These are phyloP conservation scores for Pseudofabraea citricarpa DNA, from an alignment of 2,329 filamentous ascomycete genomes.

Conservation along the genomic window DNA sequence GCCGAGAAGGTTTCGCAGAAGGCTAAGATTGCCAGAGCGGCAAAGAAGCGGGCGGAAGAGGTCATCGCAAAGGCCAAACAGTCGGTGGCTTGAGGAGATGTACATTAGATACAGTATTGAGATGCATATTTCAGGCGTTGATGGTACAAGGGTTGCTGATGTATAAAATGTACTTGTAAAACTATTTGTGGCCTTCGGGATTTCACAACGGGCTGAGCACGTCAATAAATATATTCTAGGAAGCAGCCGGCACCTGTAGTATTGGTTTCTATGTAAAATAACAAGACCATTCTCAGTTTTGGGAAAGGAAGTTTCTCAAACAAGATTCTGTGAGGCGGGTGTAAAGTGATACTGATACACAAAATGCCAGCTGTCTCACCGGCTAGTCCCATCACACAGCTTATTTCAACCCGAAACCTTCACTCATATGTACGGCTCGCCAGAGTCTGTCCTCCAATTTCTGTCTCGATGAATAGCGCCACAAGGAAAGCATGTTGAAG, in stretches of 20 bases:
- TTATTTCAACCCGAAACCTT: constrained; percentile 85
- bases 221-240: not conserved
- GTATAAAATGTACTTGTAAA: not conserved
- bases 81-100: too few relatives aligned
- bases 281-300: not conserved
- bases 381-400: too few relatives aligned
- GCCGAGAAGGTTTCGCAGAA: constrained; percentile 50
- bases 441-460: constrained; percentile 70
- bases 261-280: not conserved
- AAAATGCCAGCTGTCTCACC: not conserved
- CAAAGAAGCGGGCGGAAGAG: constrained; percentile 57
- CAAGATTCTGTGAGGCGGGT: too few relatives aligned
- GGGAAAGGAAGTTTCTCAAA: not conserved
- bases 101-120: not conserved
- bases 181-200: too few relatives aligned
- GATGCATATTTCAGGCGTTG: constrained; percentile 13
- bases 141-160: constrained; percentile 7
- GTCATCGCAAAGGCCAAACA: constrained; percentile 49
- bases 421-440: constrained; percentile 83
- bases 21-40: constrained; percentile 46
- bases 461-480: constrained; percentile 62
- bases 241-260: not conserved
- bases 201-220: not conserved
- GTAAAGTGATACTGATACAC: too few relatives aligned
- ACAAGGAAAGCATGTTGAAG: constrained; percentile 80